Evolutionary conservation across 2,329 filamentous ascomycete genomes (phyloP).

Genomic region (Sclerotinia spermophila): DNA sequence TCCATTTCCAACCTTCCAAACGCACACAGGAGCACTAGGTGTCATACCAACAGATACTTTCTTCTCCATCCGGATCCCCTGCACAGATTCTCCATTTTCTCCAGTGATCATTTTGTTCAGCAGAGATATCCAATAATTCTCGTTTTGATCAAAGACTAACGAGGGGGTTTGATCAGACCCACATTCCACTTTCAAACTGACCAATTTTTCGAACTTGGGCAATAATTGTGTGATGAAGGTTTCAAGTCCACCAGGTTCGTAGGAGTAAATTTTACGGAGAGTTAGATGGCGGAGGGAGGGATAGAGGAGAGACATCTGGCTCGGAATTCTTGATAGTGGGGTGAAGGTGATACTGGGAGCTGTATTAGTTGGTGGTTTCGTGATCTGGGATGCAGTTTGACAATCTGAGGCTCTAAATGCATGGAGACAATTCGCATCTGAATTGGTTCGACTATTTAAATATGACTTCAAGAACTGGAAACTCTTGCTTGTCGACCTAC

Average conservation of each 20-base stretch:
- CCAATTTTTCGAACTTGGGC: not conserved
- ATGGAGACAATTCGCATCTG: not conserved
- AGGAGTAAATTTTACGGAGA: not conserved
- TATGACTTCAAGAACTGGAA: not conserved
- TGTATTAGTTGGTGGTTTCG: not conserved
- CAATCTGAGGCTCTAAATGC: not conserved
- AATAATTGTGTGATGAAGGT: not conserved
- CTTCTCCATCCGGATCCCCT: not conserved
- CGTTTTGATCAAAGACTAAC: not conserved
- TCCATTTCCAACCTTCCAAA: not conserved
- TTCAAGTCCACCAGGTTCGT: not conserved
- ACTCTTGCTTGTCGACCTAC: not conserved
- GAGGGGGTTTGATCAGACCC: not conserved
- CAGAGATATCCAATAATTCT: not conserved
- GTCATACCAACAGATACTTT: accelerated
- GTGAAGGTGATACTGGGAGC: not conserved
- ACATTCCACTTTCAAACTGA: not conserved
- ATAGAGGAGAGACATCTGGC: not conserved
- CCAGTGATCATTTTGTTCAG: not conserved
- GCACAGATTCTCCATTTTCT: not conserved
- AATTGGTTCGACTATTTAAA: not conserved
- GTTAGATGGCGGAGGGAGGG: not conserved
- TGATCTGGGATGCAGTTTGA: not conserved
- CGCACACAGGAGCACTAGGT: not conserved
- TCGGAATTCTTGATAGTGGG: not conserved